A percentile compares a stretch with the other conserved stretches of the same genome.
phyloP scores from a whole-genome alignment of 805 yeast species.

The Pichia thaimueangensis region DNA sequence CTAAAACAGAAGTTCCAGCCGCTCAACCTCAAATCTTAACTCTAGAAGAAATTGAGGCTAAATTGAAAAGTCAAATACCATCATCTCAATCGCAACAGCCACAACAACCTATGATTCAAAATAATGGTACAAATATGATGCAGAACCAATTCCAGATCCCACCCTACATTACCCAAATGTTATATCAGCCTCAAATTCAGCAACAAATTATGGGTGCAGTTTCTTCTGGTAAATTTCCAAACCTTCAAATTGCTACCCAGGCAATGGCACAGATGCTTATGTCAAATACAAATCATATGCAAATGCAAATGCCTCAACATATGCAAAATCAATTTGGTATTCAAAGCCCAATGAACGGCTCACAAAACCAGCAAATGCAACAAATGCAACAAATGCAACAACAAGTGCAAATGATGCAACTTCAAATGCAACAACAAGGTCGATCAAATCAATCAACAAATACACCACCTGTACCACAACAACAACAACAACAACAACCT shows the following conservation, averaged over 20 bases:
- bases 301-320: conserved; percentile 3
- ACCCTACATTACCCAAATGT: conserved; percentile 17
- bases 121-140: conserved; percentile 13
- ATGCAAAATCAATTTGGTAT: not conserved
- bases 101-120: too few species aligned
- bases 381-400: conserved; percentile 15
- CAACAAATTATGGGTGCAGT: conserved; percentile 28
- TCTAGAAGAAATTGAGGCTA: conserved; percentile 81
- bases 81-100: conserved; percentile 20
- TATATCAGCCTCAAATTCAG: conserved; percentile 24
- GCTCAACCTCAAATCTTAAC: conserved; percentile 48
- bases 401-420: conserved; percentile 17
- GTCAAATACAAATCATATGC: conserved; percentile 20
- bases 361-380: conserved; percentile 16
- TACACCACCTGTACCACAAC: conserved; percentile 9
- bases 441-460: conserved; percentile 15
- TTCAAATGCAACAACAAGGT: conserved; percentile 4
- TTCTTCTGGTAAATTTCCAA: conserved; percentile 30
- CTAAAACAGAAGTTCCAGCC: conserved; percentile 9
- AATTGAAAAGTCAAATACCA: conserved; percentile 41
- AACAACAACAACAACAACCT: conserved; percentile 1
- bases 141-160: conserved; percentile 22
- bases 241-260: conserved; percentile 27
- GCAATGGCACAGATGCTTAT: conserved; percentile 28
- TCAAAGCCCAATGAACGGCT: conserved; percentile 6